Evolutionary conservation across 2,329 filamentous ascomycete genomes (phyloP).

Genomic region (Hypoxylon sp.): DNA sequence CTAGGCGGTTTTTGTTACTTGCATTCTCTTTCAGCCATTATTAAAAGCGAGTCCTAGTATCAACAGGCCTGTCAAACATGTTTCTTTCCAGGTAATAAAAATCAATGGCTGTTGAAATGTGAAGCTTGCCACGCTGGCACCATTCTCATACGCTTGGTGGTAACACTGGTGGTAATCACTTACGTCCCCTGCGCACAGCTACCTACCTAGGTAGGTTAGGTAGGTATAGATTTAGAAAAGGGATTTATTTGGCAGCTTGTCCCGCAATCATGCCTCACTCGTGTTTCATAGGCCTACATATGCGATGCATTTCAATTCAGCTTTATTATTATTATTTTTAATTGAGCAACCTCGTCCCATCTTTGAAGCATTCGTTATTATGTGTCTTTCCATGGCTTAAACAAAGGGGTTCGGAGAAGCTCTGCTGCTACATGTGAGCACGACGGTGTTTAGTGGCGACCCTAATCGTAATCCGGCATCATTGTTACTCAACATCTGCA

Average conservation of each 20-base stretch:
- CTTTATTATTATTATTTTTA: neutral
- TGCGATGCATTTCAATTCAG: constrained; percentile 7
- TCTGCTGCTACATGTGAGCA: constrained; percentile 11
- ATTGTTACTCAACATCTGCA: constrained; percentile 14
- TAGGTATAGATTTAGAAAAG: neutral
- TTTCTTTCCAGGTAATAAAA: neutral
- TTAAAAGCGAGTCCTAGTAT: neutral
- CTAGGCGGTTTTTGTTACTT: neutral
- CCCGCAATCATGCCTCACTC: constrained; percentile 4
- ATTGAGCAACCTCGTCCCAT: constrained; percentile 5
- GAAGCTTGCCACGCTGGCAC: neutral
- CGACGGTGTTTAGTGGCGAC: constrained; percentile 11
- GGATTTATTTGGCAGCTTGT: neutral
- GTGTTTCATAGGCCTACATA: constrained; percentile 16
- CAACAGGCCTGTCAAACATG: neutral
- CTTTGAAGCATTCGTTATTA: neutral
- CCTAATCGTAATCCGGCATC: constrained; percentile 8
- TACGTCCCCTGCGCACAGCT: neutral
- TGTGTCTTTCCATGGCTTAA: neutral
- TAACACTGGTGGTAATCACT: neutral
- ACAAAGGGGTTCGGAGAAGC: neutral
- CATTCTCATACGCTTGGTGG: constrained; percentile 1
- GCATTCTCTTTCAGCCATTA: neutral
- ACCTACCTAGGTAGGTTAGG: neutral
- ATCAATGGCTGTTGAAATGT: neutral